phyloP scores from a whole-genome alignment of 371 early-diverging fungal species.

The Lichtheimia corymbifera region DNA sequence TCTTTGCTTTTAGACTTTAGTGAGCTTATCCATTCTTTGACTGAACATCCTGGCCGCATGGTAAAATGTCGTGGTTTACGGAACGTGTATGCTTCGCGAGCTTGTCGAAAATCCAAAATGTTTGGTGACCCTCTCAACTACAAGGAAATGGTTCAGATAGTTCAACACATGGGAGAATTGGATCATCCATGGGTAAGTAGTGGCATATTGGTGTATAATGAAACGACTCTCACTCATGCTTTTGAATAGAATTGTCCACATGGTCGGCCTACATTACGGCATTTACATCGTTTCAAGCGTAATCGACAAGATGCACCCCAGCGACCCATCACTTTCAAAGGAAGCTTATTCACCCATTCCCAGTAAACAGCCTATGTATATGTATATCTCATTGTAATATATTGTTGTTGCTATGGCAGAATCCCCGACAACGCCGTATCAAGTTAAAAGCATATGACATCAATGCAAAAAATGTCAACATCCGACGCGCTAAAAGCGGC shows the following conservation, averaged over 20 bases:
- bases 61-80: constrained; percentile 65
- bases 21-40: constrained; percentile 63
- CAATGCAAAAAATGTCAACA: too few relatives aligned
- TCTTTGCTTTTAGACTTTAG: constrained; percentile 56
- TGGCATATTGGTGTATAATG: neutral
- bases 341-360: neutral
- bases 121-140: constrained; percentile 76
- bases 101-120: constrained; percentile 78
- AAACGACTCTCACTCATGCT: neutral
- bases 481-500: too few relatives aligned
- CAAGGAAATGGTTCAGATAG: constrained; percentile 74
- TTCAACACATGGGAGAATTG: constrained; percentile 76
- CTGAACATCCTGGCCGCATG: constrained; percentile 51
- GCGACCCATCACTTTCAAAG: neutral
- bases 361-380: too few relatives aligned
- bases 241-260: constrained; percentile 92
- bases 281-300: constrained; percentile 41
- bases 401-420: too few relatives aligned
- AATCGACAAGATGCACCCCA: neutral
- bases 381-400: too few relatives aligned
- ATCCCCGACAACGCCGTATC: too few relatives aligned
- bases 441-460: too few relatives aligned
- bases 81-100: constrained; percentile 75
- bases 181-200: constrained; percentile 85
- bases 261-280: constrained; percentile 96